Percentiles rank a stretch among this genome's conserved stretches.
Conservation (phyloP, 2,329 filamentous ascomycete genomes). For the Diaporthe aspalathi region DNA sequence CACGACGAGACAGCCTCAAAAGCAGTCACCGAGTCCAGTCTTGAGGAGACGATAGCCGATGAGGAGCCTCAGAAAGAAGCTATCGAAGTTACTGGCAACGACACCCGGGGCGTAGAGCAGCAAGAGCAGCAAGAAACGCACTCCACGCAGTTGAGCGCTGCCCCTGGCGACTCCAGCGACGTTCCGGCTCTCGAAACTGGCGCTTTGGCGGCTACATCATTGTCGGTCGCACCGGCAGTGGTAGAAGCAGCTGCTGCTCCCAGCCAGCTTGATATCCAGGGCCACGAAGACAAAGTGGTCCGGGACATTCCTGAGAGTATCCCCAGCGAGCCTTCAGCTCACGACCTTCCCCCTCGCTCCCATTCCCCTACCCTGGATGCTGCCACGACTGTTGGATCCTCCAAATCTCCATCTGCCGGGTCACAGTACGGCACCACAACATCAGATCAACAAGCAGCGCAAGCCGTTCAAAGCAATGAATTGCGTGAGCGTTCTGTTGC, state of each 20-base stretch:
- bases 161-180: not conserved
- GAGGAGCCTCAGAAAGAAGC: not conserved
- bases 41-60: not conserved
- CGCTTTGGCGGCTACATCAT: conserved; percentile 22
- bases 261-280: conserved; percentile 11
- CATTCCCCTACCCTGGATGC: conserved; percentile 36
- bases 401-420: conserved; percentile 38
- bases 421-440: conserved; percentile 40
- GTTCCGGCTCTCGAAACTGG: conserved; percentile 2
- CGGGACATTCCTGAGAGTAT: conserved; percentile 36
- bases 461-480: conserved; percentile 30
- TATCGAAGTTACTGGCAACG: not conserved
- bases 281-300: conserved; percentile 15
- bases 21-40: not conserved
- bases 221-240: conserved; percentile 22
- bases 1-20: not conserved
- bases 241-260: conserved; percentile 4
- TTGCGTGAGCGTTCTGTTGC: conserved; percentile 38
- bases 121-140: not conserved
- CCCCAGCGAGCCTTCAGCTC: conserved; percentile 38
- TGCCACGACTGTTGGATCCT: conserved; percentile 39
- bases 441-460: conserved; percentile 38
- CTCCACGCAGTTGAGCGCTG: not conserved
- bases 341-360: conserved; percentile 37
- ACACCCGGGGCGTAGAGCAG: not conserved